Base-by-base conservation (phyloP, 139 green algal genomes). In the Micractinium sp. region DNA sequence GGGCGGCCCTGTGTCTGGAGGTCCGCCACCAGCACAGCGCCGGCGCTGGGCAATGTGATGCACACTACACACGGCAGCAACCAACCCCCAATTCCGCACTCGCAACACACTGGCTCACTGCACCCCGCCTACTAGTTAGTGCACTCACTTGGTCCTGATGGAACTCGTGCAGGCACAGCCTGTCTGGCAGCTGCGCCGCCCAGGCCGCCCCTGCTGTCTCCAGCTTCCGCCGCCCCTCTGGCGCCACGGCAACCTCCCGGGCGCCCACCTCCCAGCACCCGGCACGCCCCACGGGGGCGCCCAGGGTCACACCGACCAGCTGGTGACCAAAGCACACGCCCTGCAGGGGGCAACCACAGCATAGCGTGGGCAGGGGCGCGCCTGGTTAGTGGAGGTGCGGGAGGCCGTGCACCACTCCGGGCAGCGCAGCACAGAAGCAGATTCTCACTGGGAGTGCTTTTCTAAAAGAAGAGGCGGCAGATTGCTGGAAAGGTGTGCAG, bases 261-360 rank as follows among this genome's bases (percentile, higher is more conserved):
- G 85, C 85, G 3, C 85, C 85, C 53, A 81, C 74, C 85, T 89
- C 85, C 74, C 74, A 89, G 74, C 56, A 89, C 0, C 85, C 85
- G 20, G 85, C 85, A 31, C 85, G 71, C 12, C 85, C 85, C 69
- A 89, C 85, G 9, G 3, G 60, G 20, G 85, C 85, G 0, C 71
- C 85, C 53, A 83, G 74, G 9, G 73, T 39, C 53, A 31, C 27
- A 12, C 73, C 74, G 16, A 89, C 74, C 25, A 89, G 69, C 74
- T 89, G 85, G 53, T 89, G 85, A 16, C 85, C 85, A 29, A 89
- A 89, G 74, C 85, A 89, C 20, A 89, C 74, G 33, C 85, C 85
- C 85, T 89, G 31, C 39, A 63, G 39, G 12, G 25, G 36, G 63
- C 63, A 27, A 2, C 12, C 20, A 71, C 63, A 27, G 63, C 63